Evolutionary conservation across 2,329 filamentous ascomycete genomes (phyloP), one percentile per base, ranked within the genome.

Genomic region (Pseudopyricularia javanii): DNA sequence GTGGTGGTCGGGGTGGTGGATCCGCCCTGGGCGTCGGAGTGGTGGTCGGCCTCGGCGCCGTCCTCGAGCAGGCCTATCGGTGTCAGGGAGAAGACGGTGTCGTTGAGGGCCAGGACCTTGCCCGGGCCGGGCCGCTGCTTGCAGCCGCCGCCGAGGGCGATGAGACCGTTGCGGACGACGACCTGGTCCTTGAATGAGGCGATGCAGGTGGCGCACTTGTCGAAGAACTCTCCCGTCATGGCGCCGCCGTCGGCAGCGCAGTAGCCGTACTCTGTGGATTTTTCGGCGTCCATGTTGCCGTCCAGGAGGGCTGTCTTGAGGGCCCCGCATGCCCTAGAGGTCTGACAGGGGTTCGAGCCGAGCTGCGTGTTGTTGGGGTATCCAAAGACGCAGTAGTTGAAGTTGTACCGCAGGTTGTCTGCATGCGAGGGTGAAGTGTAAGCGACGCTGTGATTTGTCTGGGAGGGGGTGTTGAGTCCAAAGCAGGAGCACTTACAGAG

Each of bases 361-460:
- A 72, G 61, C 17, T 62, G 66, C 0, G 70, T 70, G 43, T 68
- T 73, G 56, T 79, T 74, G 14, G 73, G 75, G 54, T 69, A 76
- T 9, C 71, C 74, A 58, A 78, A 75, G 48, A 80, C 58, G 59
- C 77, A 80, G 55, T 73, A 73, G 53, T 74, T 69, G 47, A 79
- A 68, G 12, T 72, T 66, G 60, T 76, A 79, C 56, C 76, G 68
- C 45, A 79, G 60, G 56, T 80, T 80, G 56, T 80, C 76, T 79
- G 20, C 7, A 15, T 9, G 17, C 22, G 33, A 30, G 22, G 24
- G 20, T 15, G 24, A 15, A 4, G 20, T 45, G 40, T 45, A 8
- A 45, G 40, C 24, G 3, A 45, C 20, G 24, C 14, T 15, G 17
- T 22, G 40, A 14, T 15, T 8, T 24, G 2, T 26, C 17, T 24